Percentiles rank a stretch among this genome's conserved stretches.
Evolutionary conservation across 345 rosid genomes (phyloP).

Genomic region (Anacardium occidentale): DNA sequence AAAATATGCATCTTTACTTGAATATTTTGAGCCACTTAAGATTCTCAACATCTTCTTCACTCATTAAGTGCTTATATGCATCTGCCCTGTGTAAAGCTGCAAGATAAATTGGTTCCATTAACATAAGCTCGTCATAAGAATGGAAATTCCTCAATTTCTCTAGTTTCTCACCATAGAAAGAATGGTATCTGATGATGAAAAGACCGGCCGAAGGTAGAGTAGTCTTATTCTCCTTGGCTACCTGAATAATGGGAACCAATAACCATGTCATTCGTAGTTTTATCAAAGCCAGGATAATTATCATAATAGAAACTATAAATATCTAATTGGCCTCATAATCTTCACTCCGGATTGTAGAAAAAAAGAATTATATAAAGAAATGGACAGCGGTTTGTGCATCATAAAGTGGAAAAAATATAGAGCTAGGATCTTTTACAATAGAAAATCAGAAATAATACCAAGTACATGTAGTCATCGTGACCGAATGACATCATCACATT

Average conservation of each 20-base stretch:
- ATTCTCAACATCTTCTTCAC: constrained; percentile 43
- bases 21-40: constrained; percentile 50
- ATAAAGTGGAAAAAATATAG: background rate
- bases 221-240: constrained; percentile 51
- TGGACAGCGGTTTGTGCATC: no score
- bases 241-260: constrained; percentile 25
- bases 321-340: no score
- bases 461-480: constrained; percentile 66
- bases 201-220: constrained; percentile 62
- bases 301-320: no score
- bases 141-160: background rate
- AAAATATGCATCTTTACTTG: constrained; percentile 27
- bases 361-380: no score
- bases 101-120: background rate
- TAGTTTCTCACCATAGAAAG: constrained; percentile 48
- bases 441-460: constrained; percentile 32
- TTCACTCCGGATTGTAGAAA: no score
- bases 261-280: background rate
- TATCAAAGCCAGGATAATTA: no score
- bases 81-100: constrained; percentile 44
- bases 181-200: constrained; percentile 63
- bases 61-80: constrained; percentile 45
- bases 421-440: background rate
- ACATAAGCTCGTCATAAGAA: background rate
- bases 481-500: constrained; percentile 69